phyloP scores from a whole-genome alignment of 2,329 filamentous ascomycete genomes.

The Apiospora kogelbergensis region DNA sequence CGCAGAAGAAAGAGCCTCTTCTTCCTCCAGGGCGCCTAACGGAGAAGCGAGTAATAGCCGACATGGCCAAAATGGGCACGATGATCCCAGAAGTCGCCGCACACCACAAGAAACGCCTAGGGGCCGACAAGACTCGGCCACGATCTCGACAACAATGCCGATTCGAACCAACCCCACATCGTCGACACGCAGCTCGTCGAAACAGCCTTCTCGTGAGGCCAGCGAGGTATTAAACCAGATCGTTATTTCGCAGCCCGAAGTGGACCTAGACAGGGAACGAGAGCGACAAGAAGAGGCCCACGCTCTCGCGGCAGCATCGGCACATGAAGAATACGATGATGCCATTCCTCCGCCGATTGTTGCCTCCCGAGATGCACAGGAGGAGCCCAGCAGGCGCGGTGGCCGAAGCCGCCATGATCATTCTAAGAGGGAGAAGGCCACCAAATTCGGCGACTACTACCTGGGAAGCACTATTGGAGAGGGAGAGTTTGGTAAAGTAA shows the following conservation, averaged over 20 bases:
- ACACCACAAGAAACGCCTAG: constrained; percentile 32
- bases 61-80: constrained; percentile 33
- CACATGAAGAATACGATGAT: constrained; percentile 12
- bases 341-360: constrained; percentile 46
- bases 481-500: constrained; percentile 98
- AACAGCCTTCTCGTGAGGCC: constrained; percentile 68
- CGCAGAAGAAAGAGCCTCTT: constrained; percentile 43
- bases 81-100: constrained; percentile 36
- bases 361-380: constrained; percentile 35
- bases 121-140: constrained; percentile 41
- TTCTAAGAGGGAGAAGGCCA: constrained; percentile 66
- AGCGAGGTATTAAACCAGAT: constrained; percentile 78
- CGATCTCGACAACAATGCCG: constrained; percentile 42
- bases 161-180: constrained; percentile 42
- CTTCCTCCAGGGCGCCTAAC: constrained; percentile 40
- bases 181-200: constrained; percentile 49
- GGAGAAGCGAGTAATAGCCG: constrained; percentile 27
- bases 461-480: constrained; percentile 95
- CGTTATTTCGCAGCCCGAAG: constrained; percentile 72
- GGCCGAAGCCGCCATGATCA: constrained; percentile 62
- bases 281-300: constrained; percentile 66
- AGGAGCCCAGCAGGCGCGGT: constrained; percentile 35
- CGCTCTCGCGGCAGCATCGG: constrained; percentile 37
- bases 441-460: constrained; percentile 93
- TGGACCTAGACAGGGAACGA: constrained; percentile 70